Conservation (phyloP, 257 asterid genomes). For the Galeopsis tetrahit region DNA sequence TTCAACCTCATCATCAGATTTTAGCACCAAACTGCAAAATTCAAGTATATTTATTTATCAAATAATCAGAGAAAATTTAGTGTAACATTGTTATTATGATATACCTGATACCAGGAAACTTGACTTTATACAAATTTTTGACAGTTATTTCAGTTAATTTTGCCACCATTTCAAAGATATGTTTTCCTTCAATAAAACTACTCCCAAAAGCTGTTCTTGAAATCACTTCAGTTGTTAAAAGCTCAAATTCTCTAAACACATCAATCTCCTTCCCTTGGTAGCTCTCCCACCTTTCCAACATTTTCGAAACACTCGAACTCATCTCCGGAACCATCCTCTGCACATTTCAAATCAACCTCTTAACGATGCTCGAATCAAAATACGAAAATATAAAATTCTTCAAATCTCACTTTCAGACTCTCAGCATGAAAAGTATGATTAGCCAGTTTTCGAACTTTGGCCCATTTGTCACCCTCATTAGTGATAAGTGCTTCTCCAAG, state of each 20-base stretch:
- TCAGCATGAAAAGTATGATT: constrained; percentile 60
- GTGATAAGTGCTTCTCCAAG: constrained; percentile 53
- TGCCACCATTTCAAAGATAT: constrained; percentile 51
- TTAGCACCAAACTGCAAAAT: constrained; percentile 41
- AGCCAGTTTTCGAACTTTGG: constrained; percentile 51
- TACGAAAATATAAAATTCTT: not conserved
- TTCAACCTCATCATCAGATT: constrained; percentile 56
- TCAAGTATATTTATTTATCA: not conserved
- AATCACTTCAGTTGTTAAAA: constrained; percentile 55
- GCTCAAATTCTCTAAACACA: constrained; percentile 48
- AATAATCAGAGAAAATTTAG: not conserved
- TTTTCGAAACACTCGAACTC: constrained; percentile 41
- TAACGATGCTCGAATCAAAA: not conserved
- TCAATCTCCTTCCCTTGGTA: constrained; percentile 51
- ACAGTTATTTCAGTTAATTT: constrained; percentile 40
- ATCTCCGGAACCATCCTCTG: constrained; percentile 56
- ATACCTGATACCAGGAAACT: constrained; percentile 42
- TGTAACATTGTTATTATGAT: not conserved
- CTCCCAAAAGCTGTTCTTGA: constrained; percentile 63
- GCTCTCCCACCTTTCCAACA: constrained; percentile 47
- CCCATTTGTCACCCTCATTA: constrained; percentile 63
- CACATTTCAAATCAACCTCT: not conserved
- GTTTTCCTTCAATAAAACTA: constrained; percentile 49
- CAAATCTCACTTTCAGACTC: constrained; percentile 42
- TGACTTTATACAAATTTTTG: constrained; percentile 40